Conservation (phyloP, 2,329 filamentous ascomycete species). For the Paracoccidioides brasiliensis region DNA sequence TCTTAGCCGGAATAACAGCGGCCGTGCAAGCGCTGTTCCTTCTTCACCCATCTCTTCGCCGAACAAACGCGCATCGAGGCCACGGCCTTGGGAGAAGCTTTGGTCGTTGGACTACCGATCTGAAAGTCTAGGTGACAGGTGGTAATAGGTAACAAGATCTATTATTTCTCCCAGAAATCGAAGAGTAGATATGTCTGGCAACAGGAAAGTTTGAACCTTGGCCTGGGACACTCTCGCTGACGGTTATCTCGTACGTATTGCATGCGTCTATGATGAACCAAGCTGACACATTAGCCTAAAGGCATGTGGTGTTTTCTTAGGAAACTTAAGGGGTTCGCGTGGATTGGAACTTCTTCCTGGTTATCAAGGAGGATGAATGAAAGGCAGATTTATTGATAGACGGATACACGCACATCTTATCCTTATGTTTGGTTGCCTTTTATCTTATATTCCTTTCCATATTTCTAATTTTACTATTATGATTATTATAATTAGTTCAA, state of each 20-base stretch:
- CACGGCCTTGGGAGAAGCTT: slow-evolving; percentile 30
- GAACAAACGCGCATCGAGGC: slow-evolving; percentile 14
- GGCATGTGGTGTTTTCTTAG: no score
- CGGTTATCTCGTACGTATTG: not conserved
- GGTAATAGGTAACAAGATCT: slow-evolving; percentile 7
- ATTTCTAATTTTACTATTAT: no score
- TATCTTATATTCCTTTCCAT: no score
- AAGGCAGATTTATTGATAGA: no score
- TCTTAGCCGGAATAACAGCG: slow-evolving; percentile 5
- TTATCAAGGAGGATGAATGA: no score
- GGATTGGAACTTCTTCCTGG: no score
- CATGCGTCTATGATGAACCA: not conserved
- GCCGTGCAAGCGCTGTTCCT: slow-evolving; percentile 1
- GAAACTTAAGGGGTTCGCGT: no score
- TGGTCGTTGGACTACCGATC: slow-evolving; percentile 33
- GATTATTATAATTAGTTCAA: no score
- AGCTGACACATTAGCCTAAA: no score
- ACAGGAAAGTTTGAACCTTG: not conserved
- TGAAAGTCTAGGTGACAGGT: slow-evolving; percentile 16
- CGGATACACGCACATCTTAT: no score
- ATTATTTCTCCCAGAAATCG: not conserved
- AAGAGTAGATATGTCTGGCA: not conserved
- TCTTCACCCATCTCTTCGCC: slow-evolving; percentile 18
- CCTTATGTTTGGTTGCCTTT: no score
- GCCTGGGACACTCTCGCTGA: not conserved